Evolutionary conservation across 1,139 yeast species (phyloP).

Genomic region (Debaryomyces sp.): DNA sequence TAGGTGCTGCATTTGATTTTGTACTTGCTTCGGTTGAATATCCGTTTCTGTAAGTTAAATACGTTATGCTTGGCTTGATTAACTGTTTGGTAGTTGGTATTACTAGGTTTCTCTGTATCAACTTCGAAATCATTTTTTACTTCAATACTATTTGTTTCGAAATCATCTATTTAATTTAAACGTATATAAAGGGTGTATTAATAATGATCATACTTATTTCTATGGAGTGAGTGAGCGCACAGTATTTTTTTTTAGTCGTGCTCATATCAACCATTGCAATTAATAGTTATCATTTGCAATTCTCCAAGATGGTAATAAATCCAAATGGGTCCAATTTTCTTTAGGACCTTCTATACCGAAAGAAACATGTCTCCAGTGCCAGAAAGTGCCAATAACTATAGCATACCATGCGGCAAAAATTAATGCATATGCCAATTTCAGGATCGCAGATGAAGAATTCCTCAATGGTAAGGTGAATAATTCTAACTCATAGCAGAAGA

Average conservation of each 20-base stretch:
- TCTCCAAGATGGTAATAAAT: conserved; percentile 78
- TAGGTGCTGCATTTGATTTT: conserved; percentile 12
- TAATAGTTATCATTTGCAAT: conserved; percentile 40
- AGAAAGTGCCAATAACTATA: conserved; percentile 66
- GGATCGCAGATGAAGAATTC: conserved; percentile 25
- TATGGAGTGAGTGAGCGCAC: not conserved
- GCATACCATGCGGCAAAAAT: conserved; percentile 52
- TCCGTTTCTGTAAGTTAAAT: not conserved
- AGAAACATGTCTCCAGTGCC: conserved; percentile 74
- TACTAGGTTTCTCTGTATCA: not conserved
- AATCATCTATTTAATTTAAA: conserved; percentile 3
- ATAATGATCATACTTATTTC: conserved; percentile 3
- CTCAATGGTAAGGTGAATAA: conserved; percentile 51
- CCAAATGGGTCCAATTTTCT: conserved; percentile 66
- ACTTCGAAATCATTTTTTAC: conserved; percentile 6
- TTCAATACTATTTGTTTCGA: not conserved
- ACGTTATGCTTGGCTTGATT: not conserved
- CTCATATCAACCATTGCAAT: not conserved
- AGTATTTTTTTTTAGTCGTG: not conserved
- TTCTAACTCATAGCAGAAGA: conserved; percentile 77
- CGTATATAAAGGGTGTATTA: conserved; percentile 1
- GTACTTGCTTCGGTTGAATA: conserved; percentile 1
- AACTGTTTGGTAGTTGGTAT: not conserved
- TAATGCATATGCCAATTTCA: conserved; percentile 32
- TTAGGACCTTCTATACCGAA: conserved; percentile 92